These are phyloP conservation scores for Kalmanozyma brasiliensis DNA, from an alignment of 1,284 basidiomycete genomes.

Conservation along the genomic window DNA sequence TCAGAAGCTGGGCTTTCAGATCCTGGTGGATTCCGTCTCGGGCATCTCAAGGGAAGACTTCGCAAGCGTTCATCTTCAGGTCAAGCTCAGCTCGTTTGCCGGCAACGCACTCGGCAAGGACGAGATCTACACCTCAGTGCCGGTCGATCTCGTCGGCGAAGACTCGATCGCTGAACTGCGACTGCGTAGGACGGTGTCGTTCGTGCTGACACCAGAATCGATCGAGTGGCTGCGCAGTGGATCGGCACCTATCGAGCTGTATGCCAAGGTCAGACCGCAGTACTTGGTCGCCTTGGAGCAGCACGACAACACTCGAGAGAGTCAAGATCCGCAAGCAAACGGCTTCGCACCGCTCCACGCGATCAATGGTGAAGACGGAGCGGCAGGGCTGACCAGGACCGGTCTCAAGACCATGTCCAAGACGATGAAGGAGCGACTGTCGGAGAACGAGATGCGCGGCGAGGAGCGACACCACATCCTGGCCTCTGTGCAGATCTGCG, in stretches of 20 bases:
- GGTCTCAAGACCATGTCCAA: slow-evolving; percentile 15
- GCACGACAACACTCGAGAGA: slow-evolving; percentile 46
- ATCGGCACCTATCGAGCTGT: slow-evolving; percentile 52
- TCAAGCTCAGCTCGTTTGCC: slow-evolving; percentile 56
- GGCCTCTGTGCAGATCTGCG: slow-evolving; percentile 84
- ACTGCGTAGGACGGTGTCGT: slow-evolving; percentile 54
- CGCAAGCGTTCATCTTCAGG: slow-evolving; percentile 50
- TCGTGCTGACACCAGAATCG: slow-evolving; percentile 50
- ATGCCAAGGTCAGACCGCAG: slow-evolving; percentile 35
- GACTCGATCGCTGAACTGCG: slow-evolving; percentile 39
- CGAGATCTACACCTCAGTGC: slow-evolving; percentile 55
- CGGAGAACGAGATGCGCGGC: slow-evolving; percentile 88
- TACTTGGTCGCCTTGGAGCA: slow-evolving; percentile 48
- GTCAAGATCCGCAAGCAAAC: slow-evolving; percentile 2
- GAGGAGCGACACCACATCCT: slow-evolving; percentile 89
- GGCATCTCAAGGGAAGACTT: slow-evolving; percentile 50
- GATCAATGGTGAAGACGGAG: slow-evolving; percentile 5
- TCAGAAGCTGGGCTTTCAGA: slow-evolving; percentile 57
- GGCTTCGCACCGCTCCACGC: slow-evolving; percentile 32
- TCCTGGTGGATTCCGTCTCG: slow-evolving; percentile 51
- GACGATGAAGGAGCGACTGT: slow-evolving; percentile 70
- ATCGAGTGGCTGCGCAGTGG: slow-evolving; percentile 45
- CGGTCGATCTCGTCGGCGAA: slow-evolving; percentile 42
- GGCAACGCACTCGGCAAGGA: slow-evolving; percentile 48
- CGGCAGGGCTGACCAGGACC: background rate